phyloP scores from a whole-genome alignment of 495 filamentous ascomycete species.

The Clohesyomyces aquaticus region DNA sequence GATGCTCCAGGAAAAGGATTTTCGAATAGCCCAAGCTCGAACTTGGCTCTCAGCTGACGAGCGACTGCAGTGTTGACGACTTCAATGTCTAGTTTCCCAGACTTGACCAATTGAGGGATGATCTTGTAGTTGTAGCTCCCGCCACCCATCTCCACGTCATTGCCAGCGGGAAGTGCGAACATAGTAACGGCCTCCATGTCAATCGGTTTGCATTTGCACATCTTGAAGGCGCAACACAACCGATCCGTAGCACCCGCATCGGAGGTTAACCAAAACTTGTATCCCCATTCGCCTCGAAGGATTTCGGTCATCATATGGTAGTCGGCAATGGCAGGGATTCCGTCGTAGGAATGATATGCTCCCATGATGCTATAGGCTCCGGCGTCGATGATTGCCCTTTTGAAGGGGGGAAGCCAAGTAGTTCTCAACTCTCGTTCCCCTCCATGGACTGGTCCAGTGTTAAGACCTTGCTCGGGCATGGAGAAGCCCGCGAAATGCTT shows the following conservation, averaged over 20 bases:
- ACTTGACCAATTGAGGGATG: constrained; percentile 65
- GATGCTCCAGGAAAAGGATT: constrained; percentile 63
- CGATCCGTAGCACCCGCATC: constrained; percentile 67
- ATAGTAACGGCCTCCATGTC: constrained; percentile 63
- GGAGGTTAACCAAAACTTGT: constrained; percentile 63
- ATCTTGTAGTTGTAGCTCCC: constrained; percentile 69
- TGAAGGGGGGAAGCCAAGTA: constrained; percentile 68
- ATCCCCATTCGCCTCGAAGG: constrained; percentile 69
- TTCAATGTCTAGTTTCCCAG: constrained; percentile 58
- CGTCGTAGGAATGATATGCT: constrained; percentile 71
- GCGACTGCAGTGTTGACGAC: constrained; percentile 67
- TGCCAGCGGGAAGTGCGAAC: constrained; percentile 65
- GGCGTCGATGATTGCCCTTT: constrained; percentile 68
- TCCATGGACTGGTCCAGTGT: constrained; percentile 69
- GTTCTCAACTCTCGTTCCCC: constrained; percentile 69
- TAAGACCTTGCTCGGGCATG: constrained; percentile 69
- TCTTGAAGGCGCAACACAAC: constrained; percentile 63
- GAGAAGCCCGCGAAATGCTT: constrained; percentile 72
- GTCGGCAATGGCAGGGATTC: constrained; percentile 64
- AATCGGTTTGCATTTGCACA: constrained; percentile 61
- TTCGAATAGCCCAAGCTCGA: constrained; percentile 69
- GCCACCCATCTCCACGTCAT: constrained; percentile 70
- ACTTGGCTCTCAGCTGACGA: constrained; percentile 65
- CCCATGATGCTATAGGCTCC: constrained; percentile 70
- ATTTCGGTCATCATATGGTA: constrained; percentile 67